Percentiles rank a stretch among this genome's conserved stretches.
These are phyloP conservation scores for Fagus crenata DNA, from an alignment of 306 rosid genomes.

Conservation along the genomic window DNA sequence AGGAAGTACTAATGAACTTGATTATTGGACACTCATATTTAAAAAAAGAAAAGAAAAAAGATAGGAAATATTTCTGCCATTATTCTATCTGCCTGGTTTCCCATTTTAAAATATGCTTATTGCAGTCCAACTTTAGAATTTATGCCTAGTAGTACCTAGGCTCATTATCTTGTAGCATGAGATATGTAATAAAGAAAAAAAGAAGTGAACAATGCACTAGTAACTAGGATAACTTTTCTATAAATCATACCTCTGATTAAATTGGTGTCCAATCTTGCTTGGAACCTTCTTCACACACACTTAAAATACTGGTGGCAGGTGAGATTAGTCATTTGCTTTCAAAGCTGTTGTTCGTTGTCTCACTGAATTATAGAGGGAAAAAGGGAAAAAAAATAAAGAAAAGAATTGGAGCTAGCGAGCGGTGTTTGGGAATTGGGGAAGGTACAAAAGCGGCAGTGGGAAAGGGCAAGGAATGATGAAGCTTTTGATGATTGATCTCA, in stretches of 20 bases:
- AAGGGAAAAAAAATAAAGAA: not conserved
- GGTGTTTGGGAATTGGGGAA: slow-evolving; percentile 12
- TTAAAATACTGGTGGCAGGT: not conserved
- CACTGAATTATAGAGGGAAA: slow-evolving; percentile 1
- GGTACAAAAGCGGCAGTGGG: slow-evolving; percentile 25
- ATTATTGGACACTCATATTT: too few species aligned
- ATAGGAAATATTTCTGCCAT: not conserved
- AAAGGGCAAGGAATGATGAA: slow-evolving; percentile 59
- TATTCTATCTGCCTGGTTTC: too few species aligned
- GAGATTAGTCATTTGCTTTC: not conserved
- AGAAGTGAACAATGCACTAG: not conserved
- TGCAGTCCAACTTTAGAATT: not conserved
- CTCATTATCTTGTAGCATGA: not conserved
- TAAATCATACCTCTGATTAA: not conserved
- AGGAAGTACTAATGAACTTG: too few species aligned
- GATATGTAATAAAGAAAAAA: too few species aligned
- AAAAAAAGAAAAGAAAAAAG: too few species aligned
- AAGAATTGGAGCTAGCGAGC: not conserved
- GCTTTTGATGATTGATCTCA: slow-evolving; percentile 54
- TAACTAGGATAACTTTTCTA: not conserved
- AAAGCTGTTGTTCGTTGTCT: slow-evolving; percentile 1
- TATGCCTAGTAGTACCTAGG: not conserved
- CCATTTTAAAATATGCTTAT: not conserved
- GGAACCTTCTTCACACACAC: not conserved
- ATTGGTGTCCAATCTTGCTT: not conserved